Conservation (phyloP, 2,329 filamentous ascomycete species). For the Diaporthe sp. region DNA sequence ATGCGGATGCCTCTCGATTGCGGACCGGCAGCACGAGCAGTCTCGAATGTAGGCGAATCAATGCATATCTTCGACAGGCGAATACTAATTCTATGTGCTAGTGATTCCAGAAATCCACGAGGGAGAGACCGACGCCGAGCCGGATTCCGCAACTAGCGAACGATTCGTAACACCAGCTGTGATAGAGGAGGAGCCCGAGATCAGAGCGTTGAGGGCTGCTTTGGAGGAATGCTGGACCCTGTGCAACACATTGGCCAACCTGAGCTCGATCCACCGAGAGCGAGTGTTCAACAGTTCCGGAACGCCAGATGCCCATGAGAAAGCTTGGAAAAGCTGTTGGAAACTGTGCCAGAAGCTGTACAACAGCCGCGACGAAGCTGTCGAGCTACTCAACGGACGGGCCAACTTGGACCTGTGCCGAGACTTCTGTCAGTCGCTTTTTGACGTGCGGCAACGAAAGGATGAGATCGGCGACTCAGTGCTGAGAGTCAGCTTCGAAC, state of each 20-base stretch:
- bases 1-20: conserved; percentile 64
- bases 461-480: conserved; percentile 89
- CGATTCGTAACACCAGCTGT: conserved; percentile 56
- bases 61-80: background rate
- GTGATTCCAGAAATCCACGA: conserved; percentile 65
- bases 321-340: conserved; percentile 96
- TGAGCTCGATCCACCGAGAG: conserved; percentile 87
- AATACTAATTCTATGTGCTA: conserved; percentile 51
- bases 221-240: conserved; percentile 93
- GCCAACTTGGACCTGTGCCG: conserved; percentile 88
- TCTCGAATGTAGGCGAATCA: conserved; percentile 75
- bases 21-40: conserved; percentile 79
- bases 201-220: conserved; percentile 78
- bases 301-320: conserved; percentile 82
- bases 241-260: conserved; percentile 88
- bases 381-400: conserved; percentile 74
- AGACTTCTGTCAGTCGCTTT: conserved; percentile 92
- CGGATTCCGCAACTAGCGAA: conserved; percentile 65
- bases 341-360: conserved; percentile 91
- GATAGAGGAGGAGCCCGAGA: conserved; percentile 64
- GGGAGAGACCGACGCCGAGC: conserved; percentile 64
- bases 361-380: conserved; percentile 79
- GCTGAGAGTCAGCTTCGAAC: conserved; percentile 90
- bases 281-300: conserved; percentile 82
- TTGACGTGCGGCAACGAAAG: conserved; percentile 83